A percentile compares a stretch with the other conserved stretches of the same genome.
Evolutionary conservation across 148 eudicot genomes (phyloP).

Genomic region (Bassia scoparia): DNA sequence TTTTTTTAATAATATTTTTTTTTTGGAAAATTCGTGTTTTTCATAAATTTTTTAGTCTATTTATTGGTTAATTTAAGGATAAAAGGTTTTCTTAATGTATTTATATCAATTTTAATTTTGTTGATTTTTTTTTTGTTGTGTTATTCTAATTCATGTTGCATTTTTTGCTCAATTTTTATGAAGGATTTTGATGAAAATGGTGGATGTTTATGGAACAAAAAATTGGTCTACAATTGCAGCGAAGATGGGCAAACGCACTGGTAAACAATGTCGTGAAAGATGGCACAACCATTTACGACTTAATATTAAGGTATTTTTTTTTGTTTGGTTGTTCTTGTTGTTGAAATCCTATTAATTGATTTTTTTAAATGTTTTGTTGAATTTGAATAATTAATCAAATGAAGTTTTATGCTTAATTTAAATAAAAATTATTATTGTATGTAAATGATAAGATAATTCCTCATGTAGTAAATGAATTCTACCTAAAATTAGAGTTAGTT

Average conservation of each 20-base stretch:
- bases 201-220: constrained; percentile 40
- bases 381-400: too few species aligned
- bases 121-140: too few species aligned
- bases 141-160: not conserved
- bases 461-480: too few species aligned
- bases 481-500: not conserved
- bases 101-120: not conserved
- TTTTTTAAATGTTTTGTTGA: too few species aligned
- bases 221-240: constrained; percentile 63
- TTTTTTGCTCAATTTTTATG: not conserved
- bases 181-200: constrained; percentile 43
- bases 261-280: constrained; percentile 84
- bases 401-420: too few species aligned
- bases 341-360: too few species aligned
- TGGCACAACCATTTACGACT: constrained; percentile 82
- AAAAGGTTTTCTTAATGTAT: not conserved
- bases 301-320: constrained; percentile 52
- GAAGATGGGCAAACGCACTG: constrained; percentile 46
- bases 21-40: too few species aligned
- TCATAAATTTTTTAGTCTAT: too few species aligned
- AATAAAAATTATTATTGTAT: too few species aligned
- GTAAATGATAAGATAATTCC: too few species aligned
- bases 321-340: not conserved
- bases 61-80: too few species aligned
- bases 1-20: too few species aligned